phyloP scores from a whole-genome alignment of 352 stramenopile genomes.

The Phytopythium kandeliae region DNA sequence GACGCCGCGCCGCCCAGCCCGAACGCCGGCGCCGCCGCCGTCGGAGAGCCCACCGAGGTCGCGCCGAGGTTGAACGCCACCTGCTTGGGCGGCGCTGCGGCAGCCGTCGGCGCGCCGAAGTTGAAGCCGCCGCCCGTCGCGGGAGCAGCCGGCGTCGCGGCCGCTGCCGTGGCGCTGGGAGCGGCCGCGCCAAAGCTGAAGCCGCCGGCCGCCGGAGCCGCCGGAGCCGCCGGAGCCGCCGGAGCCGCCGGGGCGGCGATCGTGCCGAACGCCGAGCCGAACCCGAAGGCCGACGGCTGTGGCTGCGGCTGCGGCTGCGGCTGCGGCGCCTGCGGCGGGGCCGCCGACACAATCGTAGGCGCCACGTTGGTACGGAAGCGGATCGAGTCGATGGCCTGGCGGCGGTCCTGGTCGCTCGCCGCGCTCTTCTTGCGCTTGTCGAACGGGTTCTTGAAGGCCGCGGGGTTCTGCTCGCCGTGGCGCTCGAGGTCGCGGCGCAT shows the following conservation, averaged over 20 bases:
- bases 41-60: slow-evolving; percentile 18
- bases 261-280: slow-evolving; percentile 13
- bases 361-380: slow-evolving; percentile 71
- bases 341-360: slow-evolving; percentile 46
- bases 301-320: slow-evolving; percentile 13
- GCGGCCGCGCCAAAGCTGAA: slow-evolving; percentile 30
- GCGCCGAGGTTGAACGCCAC: slow-evolving; percentile 55
- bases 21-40: slow-evolving; percentile 13
- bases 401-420: slow-evolving; percentile 38
- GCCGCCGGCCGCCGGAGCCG: slow-evolving; percentile 14
- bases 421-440: slow-evolving; percentile 72
- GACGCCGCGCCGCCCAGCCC: slow-evolving; percentile 40
- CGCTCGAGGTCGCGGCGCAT: slow-evolving; percentile 55
- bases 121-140: slow-evolving; percentile 13
- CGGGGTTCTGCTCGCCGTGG: slow-evolving; percentile 54
- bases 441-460: slow-evolving; percentile 68
- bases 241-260: neutral
- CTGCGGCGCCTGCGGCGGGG: neutral
- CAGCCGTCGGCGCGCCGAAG: slow-evolving; percentile 14
- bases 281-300: slow-evolving; percentile 25
- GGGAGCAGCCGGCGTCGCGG: neutral
- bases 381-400: slow-evolving; percentile 66
- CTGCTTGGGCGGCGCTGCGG: slow-evolving; percentile 34
- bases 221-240: slow-evolving; percentile 9
- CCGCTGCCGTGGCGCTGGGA: slow-evolving; percentile 9